phyloP scores from a whole-genome alignment of 495 filamentous ascomycete species.

The Annulohypoxylon bovei region DNA sequence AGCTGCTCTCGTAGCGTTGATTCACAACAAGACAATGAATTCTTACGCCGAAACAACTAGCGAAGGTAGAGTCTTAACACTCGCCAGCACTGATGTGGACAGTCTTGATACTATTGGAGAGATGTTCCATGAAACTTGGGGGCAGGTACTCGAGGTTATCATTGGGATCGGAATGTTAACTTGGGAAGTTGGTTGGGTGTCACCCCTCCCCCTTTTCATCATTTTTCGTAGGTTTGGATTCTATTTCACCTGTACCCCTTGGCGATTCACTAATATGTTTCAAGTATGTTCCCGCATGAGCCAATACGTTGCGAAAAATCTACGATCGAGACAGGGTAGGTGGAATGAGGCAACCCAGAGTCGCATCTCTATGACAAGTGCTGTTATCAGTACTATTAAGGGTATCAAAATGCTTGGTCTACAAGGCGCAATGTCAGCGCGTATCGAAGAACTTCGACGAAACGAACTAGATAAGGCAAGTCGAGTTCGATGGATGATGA shows the following conservation, averaged over 20 bases:
- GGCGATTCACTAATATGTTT: neutral
- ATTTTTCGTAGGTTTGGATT: conserved; percentile 56
- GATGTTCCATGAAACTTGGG: conserved; percentile 59
- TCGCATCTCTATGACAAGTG: conserved; percentile 61
- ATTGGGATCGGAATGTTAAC: conserved; percentile 69
- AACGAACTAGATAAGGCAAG: conserved; percentile 66
- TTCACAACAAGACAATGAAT: conserved; percentile 64
- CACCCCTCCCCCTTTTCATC: conserved; percentile 65
- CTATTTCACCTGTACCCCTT: neutral
- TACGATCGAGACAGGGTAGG: conserved; percentile 56
- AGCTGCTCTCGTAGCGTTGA: conserved; percentile 65
- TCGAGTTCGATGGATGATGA: conserved; percentile 59
- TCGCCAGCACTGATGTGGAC: conserved; percentile 64
- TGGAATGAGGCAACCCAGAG: conserved; percentile 65
- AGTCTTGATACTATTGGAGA: conserved; percentile 42
- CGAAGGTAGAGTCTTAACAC: conserved; percentile 64
- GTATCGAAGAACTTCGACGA: conserved; percentile 62
- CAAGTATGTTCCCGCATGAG: conserved; percentile 55
- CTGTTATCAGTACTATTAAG: conserved; percentile 67
- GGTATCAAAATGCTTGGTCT: conserved; percentile 71
- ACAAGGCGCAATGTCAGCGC: conserved; percentile 49
- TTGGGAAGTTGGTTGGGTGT: conserved; percentile 64
- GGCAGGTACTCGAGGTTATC: conserved; percentile 64
- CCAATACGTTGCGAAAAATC: conserved; percentile 57
- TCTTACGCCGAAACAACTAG: conserved; percentile 56